Evolutionary conservation across 345 rosid species (phyloP).

Genomic region (Mallotus nudiflorus): DNA sequence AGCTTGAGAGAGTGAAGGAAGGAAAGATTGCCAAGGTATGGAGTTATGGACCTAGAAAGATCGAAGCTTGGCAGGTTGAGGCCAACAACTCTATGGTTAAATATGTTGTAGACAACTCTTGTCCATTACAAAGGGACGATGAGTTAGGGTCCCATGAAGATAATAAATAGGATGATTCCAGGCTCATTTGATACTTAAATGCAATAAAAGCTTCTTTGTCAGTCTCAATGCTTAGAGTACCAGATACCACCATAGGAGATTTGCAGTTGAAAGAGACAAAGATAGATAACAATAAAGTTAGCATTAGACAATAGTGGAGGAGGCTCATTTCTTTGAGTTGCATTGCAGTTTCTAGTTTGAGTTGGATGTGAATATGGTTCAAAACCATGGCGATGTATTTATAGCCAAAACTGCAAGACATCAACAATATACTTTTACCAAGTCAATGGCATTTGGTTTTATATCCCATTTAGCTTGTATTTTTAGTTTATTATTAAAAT

Average conservation of each 20-base stretch:
- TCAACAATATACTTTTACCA: no score
- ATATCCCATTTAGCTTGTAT: no score
- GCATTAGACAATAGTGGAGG: not conserved
- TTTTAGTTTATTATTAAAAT: no score
- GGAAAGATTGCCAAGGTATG: constrained; percentile 47
- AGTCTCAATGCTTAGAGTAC: constrained; percentile 1
- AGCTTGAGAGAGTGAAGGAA: constrained; percentile 50
- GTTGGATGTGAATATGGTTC: no score
- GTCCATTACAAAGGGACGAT: constrained; percentile 31
- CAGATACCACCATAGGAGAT: not conserved
- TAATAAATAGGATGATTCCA: not conserved
- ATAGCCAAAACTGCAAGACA: not conserved
- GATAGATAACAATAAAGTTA: not conserved
- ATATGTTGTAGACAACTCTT: constrained; percentile 41
- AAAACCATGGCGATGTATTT: no score
- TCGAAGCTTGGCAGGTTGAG: constrained; percentile 30
- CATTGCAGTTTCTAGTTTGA: no score
- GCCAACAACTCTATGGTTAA: constrained; percentile 38
- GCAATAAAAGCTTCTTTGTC: not conserved
- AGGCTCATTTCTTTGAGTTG: not conserved
- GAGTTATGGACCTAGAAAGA: constrained; percentile 41
- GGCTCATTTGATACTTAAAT: not conserved
- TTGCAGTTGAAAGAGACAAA: not conserved
- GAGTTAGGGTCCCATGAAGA: constrained; percentile 3
- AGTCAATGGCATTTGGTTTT: no score